Base-by-base conservation (phyloP, 768 basidiomycete genomes). In the Thelephora aurantiotincta region DNA sequence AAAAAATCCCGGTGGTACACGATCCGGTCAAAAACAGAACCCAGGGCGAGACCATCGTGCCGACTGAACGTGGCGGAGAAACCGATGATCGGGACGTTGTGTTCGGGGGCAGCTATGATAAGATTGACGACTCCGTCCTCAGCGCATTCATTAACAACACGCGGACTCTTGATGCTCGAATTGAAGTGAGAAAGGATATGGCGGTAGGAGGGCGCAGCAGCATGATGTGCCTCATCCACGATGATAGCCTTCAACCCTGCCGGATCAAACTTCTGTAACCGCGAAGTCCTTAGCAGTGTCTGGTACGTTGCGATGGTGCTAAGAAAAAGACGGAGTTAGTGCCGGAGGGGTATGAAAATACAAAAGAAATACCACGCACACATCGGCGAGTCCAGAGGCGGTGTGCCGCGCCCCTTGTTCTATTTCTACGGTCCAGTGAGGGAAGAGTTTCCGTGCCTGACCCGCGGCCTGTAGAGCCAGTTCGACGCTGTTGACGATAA, bases 21-120 rank as follows among this genome's bases (percentile, higher is more conserved):
- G 46, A 98, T 92, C 44, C 72, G 71, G 57, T 96, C 78, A 56
- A 94, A 98, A 1, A 96, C 82, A 2, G 83, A 80, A 5, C 88
- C 82, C 3, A 98, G 73, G 1, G 91, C 87, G 2, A 93, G 68
- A 4, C 90, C 86, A 54, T 98, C 94, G 53, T 93, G 87, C 23
- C 94, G 74, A 53, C 79, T 82, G 66, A 96, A 96, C 0, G 94
- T 98, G 1, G 94, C 94, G 47, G 90, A 91, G 60, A 98, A 96
- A 0, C 93, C 94, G 41, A 98, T 72, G 45, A 96, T 79, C 2
- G 93, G 90, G 22, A 93, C 75, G 37, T 66, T 65, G 56, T 77
- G 68, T 48, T 49, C 20, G 67, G 68, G 38, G 68, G 59, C n/a
- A 58, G 46, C 46, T 69, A 60, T 42, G 5, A 4, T 9, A 4